A percentile compares a stretch with the other conserved stretches of the same genome.
phyloP scores from a whole-genome alignment of 2,329 filamentous ascomycete genomes.

The Fusarium multiceps region DNA sequence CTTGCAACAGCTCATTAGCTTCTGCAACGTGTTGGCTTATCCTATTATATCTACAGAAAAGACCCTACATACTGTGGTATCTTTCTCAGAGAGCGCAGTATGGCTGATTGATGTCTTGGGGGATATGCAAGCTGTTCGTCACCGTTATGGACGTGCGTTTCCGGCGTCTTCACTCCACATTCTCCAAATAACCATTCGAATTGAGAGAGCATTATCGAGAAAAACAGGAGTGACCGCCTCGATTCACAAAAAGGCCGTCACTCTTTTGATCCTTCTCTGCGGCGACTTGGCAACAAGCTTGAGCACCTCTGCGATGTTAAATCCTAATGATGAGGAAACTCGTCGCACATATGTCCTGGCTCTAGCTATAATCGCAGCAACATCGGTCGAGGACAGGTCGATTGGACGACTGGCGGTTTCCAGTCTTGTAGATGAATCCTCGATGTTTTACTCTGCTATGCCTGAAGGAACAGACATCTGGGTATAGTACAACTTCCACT shows the following conservation, averaged over 20 bases:
- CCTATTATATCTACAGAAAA: slow-evolving; percentile 52
- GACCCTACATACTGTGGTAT: slow-evolving; percentile 48
- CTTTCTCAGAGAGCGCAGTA: slow-evolving; percentile 55
- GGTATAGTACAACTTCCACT: slow-evolving; percentile 49
- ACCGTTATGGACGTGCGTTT: slow-evolving; percentile 50
- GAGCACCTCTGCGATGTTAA: slow-evolving; percentile 47
- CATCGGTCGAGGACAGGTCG: slow-evolving; percentile 48
- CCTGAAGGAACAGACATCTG: slow-evolving; percentile 55
- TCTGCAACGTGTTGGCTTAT: slow-evolving; percentile 58
- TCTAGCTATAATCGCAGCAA: slow-evolving; percentile 53
- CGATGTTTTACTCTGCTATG: slow-evolving; percentile 50
- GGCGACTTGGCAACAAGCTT: slow-evolving; percentile 53
- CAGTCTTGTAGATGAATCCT: slow-evolving; percentile 57
- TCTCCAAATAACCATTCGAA: slow-evolving; percentile 52
- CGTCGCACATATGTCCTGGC: slow-evolving; percentile 53
- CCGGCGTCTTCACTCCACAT: slow-evolving; percentile 50
- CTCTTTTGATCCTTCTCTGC: slow-evolving; percentile 56
- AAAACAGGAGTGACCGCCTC: slow-evolving; percentile 30
- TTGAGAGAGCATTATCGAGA: slow-evolving; percentile 44
- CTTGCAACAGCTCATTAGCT: slow-evolving; percentile 58
- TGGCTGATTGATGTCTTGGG: slow-evolving; percentile 64
- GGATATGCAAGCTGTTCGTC: slow-evolving; percentile 55
- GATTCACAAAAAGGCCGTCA: slow-evolving; percentile 52
- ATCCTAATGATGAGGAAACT: slow-evolving; percentile 44
- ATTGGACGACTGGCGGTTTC: slow-evolving; percentile 56